Conservation (phyloP, 805 yeast genomes). For the Starmerella stigmatis region DNA sequence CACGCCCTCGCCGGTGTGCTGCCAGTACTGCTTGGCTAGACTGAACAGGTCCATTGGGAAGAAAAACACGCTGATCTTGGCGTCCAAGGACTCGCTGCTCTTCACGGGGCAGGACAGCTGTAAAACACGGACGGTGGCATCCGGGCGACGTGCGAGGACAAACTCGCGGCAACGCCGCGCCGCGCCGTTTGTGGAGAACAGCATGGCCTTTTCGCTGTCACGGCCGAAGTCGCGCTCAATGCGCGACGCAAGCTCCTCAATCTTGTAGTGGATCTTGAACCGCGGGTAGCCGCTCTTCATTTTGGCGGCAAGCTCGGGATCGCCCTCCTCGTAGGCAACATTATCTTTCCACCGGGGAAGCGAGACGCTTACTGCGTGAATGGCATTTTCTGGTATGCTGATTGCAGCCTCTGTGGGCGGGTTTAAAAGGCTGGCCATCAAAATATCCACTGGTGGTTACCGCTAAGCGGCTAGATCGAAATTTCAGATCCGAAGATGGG, state of each 20-base stretch:
- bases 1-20: constrained; percentile 93
- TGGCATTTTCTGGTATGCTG: constrained; percentile 79
- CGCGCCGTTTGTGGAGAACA: constrained; percentile 65
- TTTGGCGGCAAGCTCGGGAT: constrained; percentile 61
- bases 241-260: constrained; percentile 27
- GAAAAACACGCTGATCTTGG: constrained; percentile 69
- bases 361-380: constrained; percentile 90
- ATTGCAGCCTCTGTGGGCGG: constrained; percentile 52
- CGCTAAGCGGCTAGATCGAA: no score
- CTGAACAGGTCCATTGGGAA: constrained; percentile 50
- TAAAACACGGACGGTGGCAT: constrained; percentile 35
- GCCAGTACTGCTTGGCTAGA: constrained; percentile 85
- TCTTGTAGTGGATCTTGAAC: constrained; percentile 33
- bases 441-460: neutral
- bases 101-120: constrained; percentile 27
- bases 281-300: constrained; percentile 88
- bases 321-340: constrained; percentile 86
- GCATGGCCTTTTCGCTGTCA: constrained; percentile 60
- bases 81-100: constrained; percentile 37
- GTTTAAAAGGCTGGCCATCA: constrained; percentile 12
- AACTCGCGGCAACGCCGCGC: constrained; percentile 83
- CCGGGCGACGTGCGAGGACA: constrained; percentile 35
- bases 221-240: constrained; percentile 61
- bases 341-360: constrained; percentile 92
- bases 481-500: neutral